Evolutionary conservation across 225 moss, liverwort and hornwort species (phyloP), one percentile per base, ranked within the genome.

Genomic region (Ulota crispa): DNA sequence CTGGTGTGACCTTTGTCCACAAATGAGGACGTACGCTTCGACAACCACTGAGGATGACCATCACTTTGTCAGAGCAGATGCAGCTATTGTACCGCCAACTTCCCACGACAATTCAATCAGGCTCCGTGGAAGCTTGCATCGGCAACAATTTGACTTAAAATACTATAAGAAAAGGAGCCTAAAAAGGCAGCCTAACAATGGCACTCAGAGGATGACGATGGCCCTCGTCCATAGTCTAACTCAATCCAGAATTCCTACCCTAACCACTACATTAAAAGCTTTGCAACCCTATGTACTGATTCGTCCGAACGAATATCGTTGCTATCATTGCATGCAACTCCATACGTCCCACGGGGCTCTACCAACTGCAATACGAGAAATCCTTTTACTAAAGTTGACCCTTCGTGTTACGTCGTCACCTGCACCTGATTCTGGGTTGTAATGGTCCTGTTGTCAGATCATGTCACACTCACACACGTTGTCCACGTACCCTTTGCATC

Each of bases 81-180:
- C 63, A 86, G 73, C 82, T 13, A 4, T 16, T 50, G 18, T 50
- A 78, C 82, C 45, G 13, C 78, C 69, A 78, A 41, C 78, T 42
- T 73, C 68, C 53, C 61, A 52, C 41, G 78, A 69, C 68, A 62
- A 68, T 42, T 63, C 78, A 67, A 64, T 45, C 37, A 28, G 18
- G 8, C 36, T 66, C 36, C 50, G 53, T 43, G 18, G 42, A 72
- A 43, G 57, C 66, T 75, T 73, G 62, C 73, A 82, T 69, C 78
- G 72, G 62, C 73, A 78, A 68, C 8, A 53, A 20, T 68, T 57
- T 59, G 63, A 77, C 81, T 72, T 10, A 31, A 32, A 69, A 18
- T 41, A 74, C 50, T 2, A 16, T 15, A 26, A 21, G 43, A 21
- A 75, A 56, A 79, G 68, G 20, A 75, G 42, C 9, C 54, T 42